Evolutionary conservation across 169 alveolate genomes (phyloP).

Genomic region (Eimeria zaria): DNA sequence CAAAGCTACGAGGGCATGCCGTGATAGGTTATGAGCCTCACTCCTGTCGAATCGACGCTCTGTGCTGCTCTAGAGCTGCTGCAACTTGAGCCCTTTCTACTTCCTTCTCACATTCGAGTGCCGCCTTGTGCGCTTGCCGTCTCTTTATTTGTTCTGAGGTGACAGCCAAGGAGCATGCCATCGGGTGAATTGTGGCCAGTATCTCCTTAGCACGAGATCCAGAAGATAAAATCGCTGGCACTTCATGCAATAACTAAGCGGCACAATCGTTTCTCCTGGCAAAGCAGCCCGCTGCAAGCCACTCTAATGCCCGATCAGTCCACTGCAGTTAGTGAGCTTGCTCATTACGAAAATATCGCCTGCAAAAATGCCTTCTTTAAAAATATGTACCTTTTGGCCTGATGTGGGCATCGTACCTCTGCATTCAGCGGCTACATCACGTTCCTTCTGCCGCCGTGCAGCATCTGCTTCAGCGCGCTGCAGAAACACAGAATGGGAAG

Average conservation of each 20-base stretch:
- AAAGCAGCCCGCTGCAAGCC: not conserved
- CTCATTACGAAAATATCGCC: not conserved
- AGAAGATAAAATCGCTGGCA: not conserved
- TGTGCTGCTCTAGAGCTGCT: constrained; percentile 12
- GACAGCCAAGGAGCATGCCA: not conserved
- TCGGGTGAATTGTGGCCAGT: not conserved
- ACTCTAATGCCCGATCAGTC: not conserved
- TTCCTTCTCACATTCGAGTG: constrained; percentile 21
- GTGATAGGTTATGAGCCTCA: not conserved
- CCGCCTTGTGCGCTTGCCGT: not conserved
- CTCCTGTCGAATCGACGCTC: constrained; percentile 35
- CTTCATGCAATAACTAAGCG: too few relatives aligned
- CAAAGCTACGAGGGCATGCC: not conserved
- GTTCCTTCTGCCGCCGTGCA: constrained; percentile 39
- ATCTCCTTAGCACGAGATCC: not conserved
- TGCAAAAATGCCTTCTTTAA: not conserved
- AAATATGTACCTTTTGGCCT: not conserved
- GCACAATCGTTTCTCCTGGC: not conserved
- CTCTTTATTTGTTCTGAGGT: constrained; percentile 46
- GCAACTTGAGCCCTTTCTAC: constrained; percentile 8
- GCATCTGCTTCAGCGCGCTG: constrained; percentile 51
- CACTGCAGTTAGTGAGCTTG: not conserved
- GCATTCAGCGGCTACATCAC: constrained; percentile 53
- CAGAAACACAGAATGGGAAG: not conserved
- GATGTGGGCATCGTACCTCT: constrained; percentile 34